phyloP scores from a whole-genome alignment of 192 early-diverging fungal species.

The Linnemannia hyalina region DNA sequence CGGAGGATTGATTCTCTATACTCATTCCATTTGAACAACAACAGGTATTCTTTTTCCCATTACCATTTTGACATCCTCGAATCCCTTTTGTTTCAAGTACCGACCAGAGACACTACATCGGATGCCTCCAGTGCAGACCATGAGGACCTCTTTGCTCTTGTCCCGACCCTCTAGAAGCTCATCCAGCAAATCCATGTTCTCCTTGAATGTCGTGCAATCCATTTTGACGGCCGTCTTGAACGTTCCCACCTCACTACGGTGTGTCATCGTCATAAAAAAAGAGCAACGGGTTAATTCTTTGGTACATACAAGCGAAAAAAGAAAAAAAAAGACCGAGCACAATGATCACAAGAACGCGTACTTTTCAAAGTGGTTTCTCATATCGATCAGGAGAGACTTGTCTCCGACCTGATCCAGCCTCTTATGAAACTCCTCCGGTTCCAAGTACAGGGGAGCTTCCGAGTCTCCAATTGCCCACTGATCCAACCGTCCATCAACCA shows the following conservation, averaged over 20 bases:
- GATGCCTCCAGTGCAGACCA: constrained; percentile 74
- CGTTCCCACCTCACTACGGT: constrained; percentile 35
- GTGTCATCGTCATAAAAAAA: background rate
- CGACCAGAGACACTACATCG: constrained; percentile 84
- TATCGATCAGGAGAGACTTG: constrained; percentile 73
- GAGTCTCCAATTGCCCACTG: constrained; percentile 27
- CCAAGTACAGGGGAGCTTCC: constrained; percentile 72
- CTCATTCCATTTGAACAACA: background rate
- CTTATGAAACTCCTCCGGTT: constrained; percentile 73
- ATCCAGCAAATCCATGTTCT: constrained; percentile 53
- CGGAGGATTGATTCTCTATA: background rate
- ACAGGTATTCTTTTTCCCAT: background rate
- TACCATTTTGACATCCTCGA: constrained; percentile 72
- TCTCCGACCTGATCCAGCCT: constrained; percentile 62
- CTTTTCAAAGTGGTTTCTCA: constrained; percentile 87
- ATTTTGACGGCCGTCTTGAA: constrained; percentile 50
- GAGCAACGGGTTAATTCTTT: background rate
- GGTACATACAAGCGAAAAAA: background rate
- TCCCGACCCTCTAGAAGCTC: constrained; percentile 30
- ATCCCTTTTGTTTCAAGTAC: constrained; percentile 72
- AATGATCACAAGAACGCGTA: constrained; percentile 14
- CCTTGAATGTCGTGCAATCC: constrained; percentile 47
- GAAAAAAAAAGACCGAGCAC: background rate
- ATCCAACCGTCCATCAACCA: constrained; percentile 23
- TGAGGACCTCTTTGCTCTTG: constrained; percentile 43